phyloP scores from a whole-genome alignment of 768 basidiomycete genomes.

The Leccinum arenicola region DNA sequence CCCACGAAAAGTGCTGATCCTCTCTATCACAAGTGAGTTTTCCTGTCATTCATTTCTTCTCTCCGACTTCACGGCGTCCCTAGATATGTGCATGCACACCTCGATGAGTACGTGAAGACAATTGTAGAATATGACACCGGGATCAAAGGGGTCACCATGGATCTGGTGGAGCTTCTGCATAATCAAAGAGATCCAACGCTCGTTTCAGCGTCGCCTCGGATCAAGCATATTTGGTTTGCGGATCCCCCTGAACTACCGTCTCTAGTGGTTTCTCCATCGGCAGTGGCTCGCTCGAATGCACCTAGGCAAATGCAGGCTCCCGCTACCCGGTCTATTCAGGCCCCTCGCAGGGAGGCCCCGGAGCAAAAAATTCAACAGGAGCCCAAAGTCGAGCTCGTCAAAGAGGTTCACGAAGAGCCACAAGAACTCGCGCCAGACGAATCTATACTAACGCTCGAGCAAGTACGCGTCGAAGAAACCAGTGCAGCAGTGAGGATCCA shows the following conservation, averaged over 20 bases:
- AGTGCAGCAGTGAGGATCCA: conserved; percentile 24
- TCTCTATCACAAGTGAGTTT: conserved; percentile 10
- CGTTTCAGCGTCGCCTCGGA: conserved; percentile 3
- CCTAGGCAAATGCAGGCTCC: conserved; percentile 15
- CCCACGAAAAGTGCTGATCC: background rate
- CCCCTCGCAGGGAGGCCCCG: background rate
- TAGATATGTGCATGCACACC: background rate
- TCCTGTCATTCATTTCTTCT: background rate
- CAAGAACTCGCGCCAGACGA: conserved; percentile 14
- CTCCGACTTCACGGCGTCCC: background rate
- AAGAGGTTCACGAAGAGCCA: conserved; percentile 14
- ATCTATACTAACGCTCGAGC: conserved; percentile 10
- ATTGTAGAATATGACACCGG: conserved; percentile 11
- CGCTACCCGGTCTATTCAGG: conserved; percentile 7
- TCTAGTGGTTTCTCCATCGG: conserved; percentile 22
- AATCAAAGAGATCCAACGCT: background rate
- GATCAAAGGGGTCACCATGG: conserved; percentile 4
- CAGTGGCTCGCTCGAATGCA: conserved; percentile 11
- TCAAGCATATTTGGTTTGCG: conserved; percentile 32
- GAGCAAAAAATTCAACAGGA: background rate
- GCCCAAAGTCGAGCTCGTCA: background rate
- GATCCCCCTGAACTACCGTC: conserved; percentile 29
- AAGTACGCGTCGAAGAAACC: conserved; percentile 20
- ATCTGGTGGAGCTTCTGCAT: conserved; percentile 27
- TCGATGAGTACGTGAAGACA: conserved; percentile 12